Evolutionary conservation across 495 filamentous ascomycete genomes (phyloP).

Genomic region (Aspergillus biplanus): DNA sequence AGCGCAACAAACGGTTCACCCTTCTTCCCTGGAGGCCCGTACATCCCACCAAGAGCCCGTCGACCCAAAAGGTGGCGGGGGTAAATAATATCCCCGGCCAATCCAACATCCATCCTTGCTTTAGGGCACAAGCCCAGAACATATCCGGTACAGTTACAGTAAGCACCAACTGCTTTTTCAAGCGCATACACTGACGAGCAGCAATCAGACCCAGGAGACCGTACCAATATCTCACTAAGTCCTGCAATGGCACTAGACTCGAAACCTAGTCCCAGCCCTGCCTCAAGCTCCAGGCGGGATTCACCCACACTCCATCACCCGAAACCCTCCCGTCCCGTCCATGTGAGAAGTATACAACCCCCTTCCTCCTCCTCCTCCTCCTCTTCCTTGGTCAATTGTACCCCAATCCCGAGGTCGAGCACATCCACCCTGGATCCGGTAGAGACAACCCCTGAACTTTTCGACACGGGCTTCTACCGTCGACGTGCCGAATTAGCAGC

Average conservation of each 20-base stretch:
- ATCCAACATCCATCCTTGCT: not conserved
- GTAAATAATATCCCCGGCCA: not conserved
- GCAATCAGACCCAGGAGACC: not conserved
- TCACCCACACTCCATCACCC: not conserved
- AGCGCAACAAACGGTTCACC: constrained; percentile 18
- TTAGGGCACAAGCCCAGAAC: not conserved
- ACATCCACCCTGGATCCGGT: constrained; percentile 8
- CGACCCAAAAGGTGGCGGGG: not conserved
- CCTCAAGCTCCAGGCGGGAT: too few species aligned
- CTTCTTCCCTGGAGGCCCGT: constrained; percentile 21
- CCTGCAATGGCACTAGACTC: not conserved
- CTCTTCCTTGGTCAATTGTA: not conserved
- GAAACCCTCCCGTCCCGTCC: not conserved
- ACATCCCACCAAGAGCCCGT: not conserved
- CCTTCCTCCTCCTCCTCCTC: not conserved
- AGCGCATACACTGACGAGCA: not conserved
- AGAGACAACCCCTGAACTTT: constrained; percentile 31
- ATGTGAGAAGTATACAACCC: not conserved
- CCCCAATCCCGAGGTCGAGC: not conserved
- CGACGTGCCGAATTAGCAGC: constrained; percentile 35
- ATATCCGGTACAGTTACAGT: not conserved
- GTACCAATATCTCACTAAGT: not conserved
- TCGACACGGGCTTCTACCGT: constrained; percentile 39
- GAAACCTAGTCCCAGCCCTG: not conserved
- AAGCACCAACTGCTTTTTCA: not conserved